Conservation (phyloP, 179 eudicot species). For the Beta corolliflora region DNA sequence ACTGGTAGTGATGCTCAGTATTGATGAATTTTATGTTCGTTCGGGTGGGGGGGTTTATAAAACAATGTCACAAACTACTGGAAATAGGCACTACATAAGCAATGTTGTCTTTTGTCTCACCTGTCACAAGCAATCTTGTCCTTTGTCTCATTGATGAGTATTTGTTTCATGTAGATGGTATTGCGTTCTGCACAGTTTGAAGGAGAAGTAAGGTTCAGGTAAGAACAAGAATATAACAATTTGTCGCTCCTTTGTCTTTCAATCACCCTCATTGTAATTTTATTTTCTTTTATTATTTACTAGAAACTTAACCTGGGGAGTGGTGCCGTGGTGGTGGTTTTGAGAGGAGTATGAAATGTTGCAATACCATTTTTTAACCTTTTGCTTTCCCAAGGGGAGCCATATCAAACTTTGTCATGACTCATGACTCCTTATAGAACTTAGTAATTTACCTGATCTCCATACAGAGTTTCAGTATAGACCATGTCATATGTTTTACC, state of each 20-base stretch:
- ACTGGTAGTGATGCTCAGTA: background rate
- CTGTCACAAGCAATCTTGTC: background rate
- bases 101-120: background rate
- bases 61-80: too few relatives aligned
- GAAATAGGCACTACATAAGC: background rate
- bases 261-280: background rate
- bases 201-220: constrained; percentile 95
- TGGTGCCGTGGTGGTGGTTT: background rate
- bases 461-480: background rate
- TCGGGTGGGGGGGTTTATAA: too few relatives aligned
- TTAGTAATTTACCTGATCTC: too few relatives aligned
- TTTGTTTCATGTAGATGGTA: constrained; percentile 52
- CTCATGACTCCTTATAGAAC: too few relatives aligned
- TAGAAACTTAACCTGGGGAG: background rate
- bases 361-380: too few relatives aligned
- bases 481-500: background rate
- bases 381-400: too few relatives aligned
- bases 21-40: background rate
- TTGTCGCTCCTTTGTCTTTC: constrained; percentile 5
- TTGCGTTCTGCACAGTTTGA: constrained; percentile 75
- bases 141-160: constrained; percentile 19
- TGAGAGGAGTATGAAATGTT: background rate
- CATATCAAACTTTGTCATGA: too few relatives aligned
- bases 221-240: constrained; percentile 13
- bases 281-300: background rate